Conservation (phyloP, 129 eudicot species). For the Lactuca sativa region DNA sequence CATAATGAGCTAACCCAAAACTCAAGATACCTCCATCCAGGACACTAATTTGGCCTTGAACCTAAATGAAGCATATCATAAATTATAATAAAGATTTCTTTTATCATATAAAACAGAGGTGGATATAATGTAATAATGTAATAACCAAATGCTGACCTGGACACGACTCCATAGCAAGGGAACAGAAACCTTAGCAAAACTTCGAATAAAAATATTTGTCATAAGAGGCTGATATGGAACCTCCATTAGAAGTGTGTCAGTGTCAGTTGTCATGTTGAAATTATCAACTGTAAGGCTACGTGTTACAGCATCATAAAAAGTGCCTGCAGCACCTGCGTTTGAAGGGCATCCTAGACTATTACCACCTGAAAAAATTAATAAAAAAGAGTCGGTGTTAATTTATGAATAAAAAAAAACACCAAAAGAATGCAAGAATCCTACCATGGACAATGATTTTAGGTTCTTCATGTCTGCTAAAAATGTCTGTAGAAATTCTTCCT, state of each 20-base stretch:
- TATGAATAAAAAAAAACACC: background rate
- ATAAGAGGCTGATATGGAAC: conserved; percentile 89
- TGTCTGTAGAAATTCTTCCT: conserved; percentile 87
- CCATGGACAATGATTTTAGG: conserved; percentile 74
- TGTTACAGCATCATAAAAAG: conserved; percentile 87
- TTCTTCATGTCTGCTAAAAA: conserved; percentile 96
- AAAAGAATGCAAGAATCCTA: conserved; percentile 36
- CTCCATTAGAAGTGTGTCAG: conserved; percentile 86
- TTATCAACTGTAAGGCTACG: conserved; percentile 90
- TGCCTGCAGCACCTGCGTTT: conserved; percentile 98
- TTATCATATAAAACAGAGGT: background rate
- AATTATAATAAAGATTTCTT: conserved; percentile 13
- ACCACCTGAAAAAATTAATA: conserved; percentile 66
- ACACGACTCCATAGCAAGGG: conserved; percentile 99
- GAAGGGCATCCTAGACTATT: conserved; percentile 85
- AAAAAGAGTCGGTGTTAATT: background rate
- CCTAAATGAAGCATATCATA: conserved; percentile 48
- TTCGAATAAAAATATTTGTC: conserved; percentile 74
- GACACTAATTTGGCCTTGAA: conserved; percentile 93
- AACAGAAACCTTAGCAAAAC: conserved; percentile 84
- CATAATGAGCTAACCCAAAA: conserved; percentile 89
- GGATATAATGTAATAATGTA: too few species aligned
- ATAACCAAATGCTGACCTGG: conserved; percentile 55
- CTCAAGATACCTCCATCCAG: conserved; percentile 74
- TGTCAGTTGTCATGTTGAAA: conserved; percentile 70